Evolutionary conservation across 1,284 basidiomycete species (phyloP).

Genomic region (Ustilago nuda): DNA sequence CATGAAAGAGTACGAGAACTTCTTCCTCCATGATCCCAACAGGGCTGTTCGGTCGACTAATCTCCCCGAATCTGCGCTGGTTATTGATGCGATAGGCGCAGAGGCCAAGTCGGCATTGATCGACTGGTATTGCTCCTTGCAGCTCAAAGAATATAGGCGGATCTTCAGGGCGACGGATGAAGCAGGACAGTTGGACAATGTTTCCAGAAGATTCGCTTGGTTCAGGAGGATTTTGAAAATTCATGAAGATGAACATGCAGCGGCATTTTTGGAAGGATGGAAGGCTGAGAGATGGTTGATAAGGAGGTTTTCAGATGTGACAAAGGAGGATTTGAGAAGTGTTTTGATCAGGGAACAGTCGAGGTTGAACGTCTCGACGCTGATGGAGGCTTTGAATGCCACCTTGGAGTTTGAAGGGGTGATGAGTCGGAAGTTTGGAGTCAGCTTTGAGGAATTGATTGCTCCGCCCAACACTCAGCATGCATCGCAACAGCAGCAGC

Average conservation of each 20-base stretch:
- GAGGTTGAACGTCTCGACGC: conserved; percentile 57
- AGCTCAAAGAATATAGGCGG: conserved; percentile 94
- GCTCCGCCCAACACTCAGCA: conserved; percentile 13
- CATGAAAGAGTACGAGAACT: conserved; percentile 63
- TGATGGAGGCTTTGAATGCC: conserved; percentile 63
- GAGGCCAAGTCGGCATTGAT: conserved; percentile 76
- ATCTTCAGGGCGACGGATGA: conserved; percentile 79
- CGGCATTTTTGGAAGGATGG: conserved; percentile 61
- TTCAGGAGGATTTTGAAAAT: conserved; percentile 89
- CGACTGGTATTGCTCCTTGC: conserved; percentile 88
- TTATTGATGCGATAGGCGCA: conserved; percentile 63
- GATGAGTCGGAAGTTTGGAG: conserved; percentile 54
- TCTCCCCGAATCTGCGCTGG: conserved; percentile 63
- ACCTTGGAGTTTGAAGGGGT: conserved; percentile 64
- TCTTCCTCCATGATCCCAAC: conserved; percentile 56
- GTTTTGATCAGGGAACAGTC: conserved; percentile 63
- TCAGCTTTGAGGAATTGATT: conserved; percentile 47
- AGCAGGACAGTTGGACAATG: conserved; percentile 95
- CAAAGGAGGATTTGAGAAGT: conserved; percentile 64
- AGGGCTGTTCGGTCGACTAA: conserved; percentile 50
- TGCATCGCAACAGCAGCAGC: conserved; percentile 6
- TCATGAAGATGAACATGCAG: conserved; percentile 83
- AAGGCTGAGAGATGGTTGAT: conserved; percentile 61
- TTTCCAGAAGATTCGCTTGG: conserved; percentile 93
- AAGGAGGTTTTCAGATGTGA: conserved; percentile 62